These are phyloP conservation scores for Aspergillus indologenus DNA, from an alignment of 495 filamentous ascomycete genomes.

Conservation along the genomic window DNA sequence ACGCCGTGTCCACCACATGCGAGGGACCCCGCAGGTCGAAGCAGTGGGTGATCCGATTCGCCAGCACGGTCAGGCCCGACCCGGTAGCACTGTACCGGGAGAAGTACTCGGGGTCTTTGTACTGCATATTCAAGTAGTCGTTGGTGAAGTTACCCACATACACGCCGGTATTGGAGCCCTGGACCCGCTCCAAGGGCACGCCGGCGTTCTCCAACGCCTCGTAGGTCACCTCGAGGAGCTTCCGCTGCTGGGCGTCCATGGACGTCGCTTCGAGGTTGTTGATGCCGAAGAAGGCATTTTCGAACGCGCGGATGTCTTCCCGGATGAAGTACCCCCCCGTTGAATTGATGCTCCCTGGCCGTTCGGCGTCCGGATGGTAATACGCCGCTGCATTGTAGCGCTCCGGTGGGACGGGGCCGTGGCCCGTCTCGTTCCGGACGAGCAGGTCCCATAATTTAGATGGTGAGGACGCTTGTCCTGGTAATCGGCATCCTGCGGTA, in stretches of 20 bases:
- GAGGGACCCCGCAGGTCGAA: neutral
- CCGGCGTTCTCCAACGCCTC: neutral
- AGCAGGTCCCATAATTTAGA: neutral
- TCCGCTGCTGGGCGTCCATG: neutral
- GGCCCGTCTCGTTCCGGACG: neutral
- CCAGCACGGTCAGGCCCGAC: neutral
- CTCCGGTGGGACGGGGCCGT: neutral
- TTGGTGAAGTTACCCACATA: neutral
- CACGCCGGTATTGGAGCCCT: neutral
- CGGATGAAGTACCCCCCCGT: neutral
- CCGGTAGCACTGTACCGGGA: neutral
- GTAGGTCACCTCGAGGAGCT: neutral
- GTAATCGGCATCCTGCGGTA: neutral
- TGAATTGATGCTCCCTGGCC: neutral
- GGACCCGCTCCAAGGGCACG: neutral
- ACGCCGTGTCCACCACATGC: neutral
- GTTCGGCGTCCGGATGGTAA: neutral
- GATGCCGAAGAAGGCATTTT: neutral
- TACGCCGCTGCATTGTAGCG: neutral
- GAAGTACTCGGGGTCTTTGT: neutral
- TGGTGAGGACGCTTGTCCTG: neutral
- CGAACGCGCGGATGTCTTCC: neutral
- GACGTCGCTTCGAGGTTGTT: neutral
- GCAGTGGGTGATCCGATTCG: neutral
- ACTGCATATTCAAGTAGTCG: neutral